Conservation (phyloP, 345 rosid genomes). For the Murraya koenigii region DNA sequence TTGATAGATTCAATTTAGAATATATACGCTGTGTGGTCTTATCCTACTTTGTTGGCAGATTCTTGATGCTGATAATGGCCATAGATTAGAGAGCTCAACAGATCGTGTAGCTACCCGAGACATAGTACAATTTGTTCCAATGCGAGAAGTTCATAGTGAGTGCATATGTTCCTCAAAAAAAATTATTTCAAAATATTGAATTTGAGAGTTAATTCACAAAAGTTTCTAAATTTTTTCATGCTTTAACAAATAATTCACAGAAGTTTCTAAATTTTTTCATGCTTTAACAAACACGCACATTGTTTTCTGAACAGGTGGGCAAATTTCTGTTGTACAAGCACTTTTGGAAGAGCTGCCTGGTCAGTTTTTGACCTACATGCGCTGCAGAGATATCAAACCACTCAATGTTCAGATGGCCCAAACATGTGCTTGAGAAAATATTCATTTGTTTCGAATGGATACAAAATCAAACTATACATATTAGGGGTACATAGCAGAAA, state of each 20-base stretch:
- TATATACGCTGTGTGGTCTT: not conserved
- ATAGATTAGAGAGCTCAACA: constrained; percentile 66
- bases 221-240: not conserved
- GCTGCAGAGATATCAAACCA: constrained; percentile 60
- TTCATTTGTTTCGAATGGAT: not conserved
- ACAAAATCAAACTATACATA: too few relatives aligned
- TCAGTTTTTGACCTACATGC: constrained; percentile 72
- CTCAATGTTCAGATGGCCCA: not conserved
- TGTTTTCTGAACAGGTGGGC: constrained; percentile 47
- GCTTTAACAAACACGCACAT: not conserved
- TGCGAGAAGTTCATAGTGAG: constrained; percentile 78
- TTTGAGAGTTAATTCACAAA: not conserved
- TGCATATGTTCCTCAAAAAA: not conserved
- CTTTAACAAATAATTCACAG: not conserved
- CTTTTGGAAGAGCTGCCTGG: constrained; percentile 85
- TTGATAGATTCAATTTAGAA: not conserved
- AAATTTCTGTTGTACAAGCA: constrained; percentile 64
- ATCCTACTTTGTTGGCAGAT: constrained; percentile 32
- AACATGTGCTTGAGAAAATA: not conserved
- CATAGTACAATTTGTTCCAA: constrained; percentile 83
- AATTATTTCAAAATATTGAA: not conserved
- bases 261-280: not conserved
- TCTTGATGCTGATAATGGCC: constrained; percentile 83
- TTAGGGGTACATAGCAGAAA: too few relatives aligned
- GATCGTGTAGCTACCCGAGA: constrained; percentile 82